These are phyloP conservation scores for Candida broadrunensis DNA, from an alignment of 805 yeast genomes.

Conservation along the genomic window DNA sequence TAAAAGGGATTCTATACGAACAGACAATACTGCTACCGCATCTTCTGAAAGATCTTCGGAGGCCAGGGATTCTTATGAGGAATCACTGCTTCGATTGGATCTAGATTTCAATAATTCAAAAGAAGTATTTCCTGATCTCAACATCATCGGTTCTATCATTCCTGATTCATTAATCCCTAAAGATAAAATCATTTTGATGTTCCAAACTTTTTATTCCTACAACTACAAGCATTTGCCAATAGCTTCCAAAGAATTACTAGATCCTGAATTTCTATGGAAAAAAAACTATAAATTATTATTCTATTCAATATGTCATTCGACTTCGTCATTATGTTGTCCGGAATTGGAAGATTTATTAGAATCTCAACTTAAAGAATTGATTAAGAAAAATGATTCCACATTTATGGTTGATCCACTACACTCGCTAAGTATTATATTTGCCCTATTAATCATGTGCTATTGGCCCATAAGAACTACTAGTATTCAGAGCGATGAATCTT, in stretches of 20 bases:
- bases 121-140: no score
- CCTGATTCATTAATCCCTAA: background rate
- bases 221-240: background rate
- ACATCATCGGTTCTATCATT: no score
- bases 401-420: background rate
- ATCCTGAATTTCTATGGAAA: background rate
- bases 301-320: background rate
- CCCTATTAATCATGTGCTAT: background rate
- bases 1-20: background rate
- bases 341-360: background rate
- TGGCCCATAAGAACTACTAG: background rate
- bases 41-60: no score
- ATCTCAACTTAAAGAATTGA: background rate
- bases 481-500: background rate
- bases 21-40: no score
- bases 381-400: background rate
- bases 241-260: background rate
- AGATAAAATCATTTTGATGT: background rate
- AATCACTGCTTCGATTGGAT: no score
- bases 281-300: background rate
- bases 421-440: background rate
- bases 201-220: background rate
- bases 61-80: no score
- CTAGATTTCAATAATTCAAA: no score
- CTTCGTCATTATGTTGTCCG: background rate